Evolutionary conservation across 768 basidiomycete genomes (phyloP).

Genomic region (Hygrocybe coccinea): DNA sequence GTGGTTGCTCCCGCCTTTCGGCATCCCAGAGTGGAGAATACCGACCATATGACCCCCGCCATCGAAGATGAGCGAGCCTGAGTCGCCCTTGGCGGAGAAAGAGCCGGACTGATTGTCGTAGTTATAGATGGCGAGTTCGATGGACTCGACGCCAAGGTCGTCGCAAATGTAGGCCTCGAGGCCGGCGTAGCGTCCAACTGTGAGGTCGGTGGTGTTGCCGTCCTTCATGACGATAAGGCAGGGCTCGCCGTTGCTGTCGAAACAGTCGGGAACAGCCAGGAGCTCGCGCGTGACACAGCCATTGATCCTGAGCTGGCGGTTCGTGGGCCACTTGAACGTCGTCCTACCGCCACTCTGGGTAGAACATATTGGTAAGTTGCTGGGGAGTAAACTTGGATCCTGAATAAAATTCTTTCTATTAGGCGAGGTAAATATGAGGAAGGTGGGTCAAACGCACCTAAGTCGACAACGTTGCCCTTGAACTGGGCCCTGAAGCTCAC

Average conservation of each 20-base stretch:
- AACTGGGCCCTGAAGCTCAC: conserved; percentile 13
- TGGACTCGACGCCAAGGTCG: conserved; percentile 21
- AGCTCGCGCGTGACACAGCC: conserved; percentile 20
- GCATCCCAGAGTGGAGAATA: conserved; percentile 42
- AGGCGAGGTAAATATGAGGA: conserved; percentile 7
- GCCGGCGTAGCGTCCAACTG: conserved; percentile 34
- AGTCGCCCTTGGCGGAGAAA: conserved; percentile 39
- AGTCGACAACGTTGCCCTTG: conserved; percentile 13
- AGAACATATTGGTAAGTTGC: conserved; percentile 23
- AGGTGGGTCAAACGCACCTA: conserved; percentile 13
- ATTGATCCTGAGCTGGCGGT: conserved; percentile 28
- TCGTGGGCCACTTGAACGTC: conserved; percentile 25
- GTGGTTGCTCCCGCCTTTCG: conserved; percentile 33
- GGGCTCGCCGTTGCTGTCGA: conserved; percentile 28
- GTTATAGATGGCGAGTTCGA: conserved; percentile 34
- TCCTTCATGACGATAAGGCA: conserved; percentile 33
- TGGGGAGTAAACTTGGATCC: conserved; percentile 21
- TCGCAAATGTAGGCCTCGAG: conserved; percentile 30
- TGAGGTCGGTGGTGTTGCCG: conserved; percentile 34
- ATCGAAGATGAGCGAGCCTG: conserved; percentile 35
- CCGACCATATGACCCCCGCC: conserved; percentile 25
- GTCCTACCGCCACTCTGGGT: conserved; percentile 11
- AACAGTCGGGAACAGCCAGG: conserved; percentile 25
- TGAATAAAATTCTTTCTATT: conserved; percentile 17
- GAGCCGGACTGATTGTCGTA: conserved; percentile 21